Evolutionary conservation across 768 basidiomycete genomes (phyloP).

Genomic region (Roridomyces roridus): DNA sequence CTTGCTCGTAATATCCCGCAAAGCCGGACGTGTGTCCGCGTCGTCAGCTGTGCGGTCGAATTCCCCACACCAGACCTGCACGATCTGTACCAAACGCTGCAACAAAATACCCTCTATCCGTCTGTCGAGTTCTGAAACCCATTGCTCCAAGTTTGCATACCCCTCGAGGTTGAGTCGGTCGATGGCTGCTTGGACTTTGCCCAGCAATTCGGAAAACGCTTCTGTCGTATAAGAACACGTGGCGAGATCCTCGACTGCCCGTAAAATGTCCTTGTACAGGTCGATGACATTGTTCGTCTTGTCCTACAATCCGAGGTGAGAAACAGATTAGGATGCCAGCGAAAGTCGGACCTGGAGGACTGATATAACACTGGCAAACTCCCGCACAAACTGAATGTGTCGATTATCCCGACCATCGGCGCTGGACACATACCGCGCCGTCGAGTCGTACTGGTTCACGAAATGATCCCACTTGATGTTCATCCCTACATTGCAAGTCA

Average conservation of each 20-base stretch:
- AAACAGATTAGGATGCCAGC: constrained; percentile 2
- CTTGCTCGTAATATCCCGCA: constrained; percentile 67
- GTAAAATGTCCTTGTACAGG: constrained; percentile 83
- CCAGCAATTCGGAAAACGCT: constrained; percentile 80
- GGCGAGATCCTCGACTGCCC: constrained; percentile 84
- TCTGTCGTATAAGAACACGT: constrained; percentile 87
- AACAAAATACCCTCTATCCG: constrained; percentile 84
- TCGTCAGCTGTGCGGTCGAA: constrained; percentile 78
- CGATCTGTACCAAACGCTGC: constrained; percentile 75
- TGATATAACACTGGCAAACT: constrained; percentile 93
- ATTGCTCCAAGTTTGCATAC: constrained; percentile 91
- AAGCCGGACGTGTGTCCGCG: constrained; percentile 55
- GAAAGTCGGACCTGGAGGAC: constrained; percentile 71
- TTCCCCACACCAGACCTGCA: constrained; percentile 87
- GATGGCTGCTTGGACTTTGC: constrained; percentile 88
- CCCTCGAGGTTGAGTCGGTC: constrained; percentile 96
- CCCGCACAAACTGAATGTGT: constrained; percentile 92
- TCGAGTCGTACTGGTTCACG: constrained; percentile 90
- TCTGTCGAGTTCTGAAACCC: constrained; percentile 85
- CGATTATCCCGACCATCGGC: constrained; percentile 84
- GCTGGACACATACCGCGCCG: constrained; percentile 67
- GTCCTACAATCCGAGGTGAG: constrained; percentile 55
- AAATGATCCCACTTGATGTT: constrained; percentile 96
- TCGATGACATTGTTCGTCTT: constrained; percentile 95
- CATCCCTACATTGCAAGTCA: constrained; percentile 69